Percentiles rank a stretch among this genome's conserved stretches.
phyloP scores from a whole-genome alignment of 1,139 yeast genomes.

The Pneumocystis canis region DNA sequence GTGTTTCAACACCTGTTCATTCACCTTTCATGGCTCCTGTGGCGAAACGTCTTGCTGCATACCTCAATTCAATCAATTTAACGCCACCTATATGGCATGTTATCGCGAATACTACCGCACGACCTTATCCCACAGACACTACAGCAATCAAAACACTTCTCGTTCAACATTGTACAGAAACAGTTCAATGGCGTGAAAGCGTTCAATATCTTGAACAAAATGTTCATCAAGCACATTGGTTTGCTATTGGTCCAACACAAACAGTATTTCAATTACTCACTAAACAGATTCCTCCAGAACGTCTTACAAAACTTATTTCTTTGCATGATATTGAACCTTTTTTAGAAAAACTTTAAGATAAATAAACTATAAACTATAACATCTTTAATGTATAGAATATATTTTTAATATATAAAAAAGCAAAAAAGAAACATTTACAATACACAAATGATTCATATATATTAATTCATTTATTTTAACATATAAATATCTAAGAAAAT shows the following conservation, averaged over 20 bases:
- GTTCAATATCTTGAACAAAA: background rate
- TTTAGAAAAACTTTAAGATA: too few species aligned
- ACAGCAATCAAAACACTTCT: background rate
- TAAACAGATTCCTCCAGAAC: background rate
- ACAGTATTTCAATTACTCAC: background rate
- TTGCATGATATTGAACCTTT: too few species aligned
- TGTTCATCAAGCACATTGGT: background rate
- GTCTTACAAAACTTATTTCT: too few species aligned
- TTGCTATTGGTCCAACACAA: background rate
- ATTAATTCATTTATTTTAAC: too few species aligned
- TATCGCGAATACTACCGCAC: constrained; percentile 10
- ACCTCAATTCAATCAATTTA: constrained; percentile 2
- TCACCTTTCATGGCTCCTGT: constrained; percentile 9
- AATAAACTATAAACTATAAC: too few species aligned
- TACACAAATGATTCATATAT: too few species aligned
- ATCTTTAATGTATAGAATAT: too few species aligned
- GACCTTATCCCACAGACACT: constrained; percentile 1
- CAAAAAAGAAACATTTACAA: too few species aligned
- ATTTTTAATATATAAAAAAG: too few species aligned
- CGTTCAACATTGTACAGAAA: background rate
- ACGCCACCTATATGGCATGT: constrained; percentile 5
- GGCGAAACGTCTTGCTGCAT: background rate
- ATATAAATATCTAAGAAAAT: too few species aligned
- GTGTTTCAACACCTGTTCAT: constrained; percentile 10
- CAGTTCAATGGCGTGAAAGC: background rate